phyloP scores from a whole-genome alignment of 148 eudicot species.

The Chenopodium formosanum region DNA sequence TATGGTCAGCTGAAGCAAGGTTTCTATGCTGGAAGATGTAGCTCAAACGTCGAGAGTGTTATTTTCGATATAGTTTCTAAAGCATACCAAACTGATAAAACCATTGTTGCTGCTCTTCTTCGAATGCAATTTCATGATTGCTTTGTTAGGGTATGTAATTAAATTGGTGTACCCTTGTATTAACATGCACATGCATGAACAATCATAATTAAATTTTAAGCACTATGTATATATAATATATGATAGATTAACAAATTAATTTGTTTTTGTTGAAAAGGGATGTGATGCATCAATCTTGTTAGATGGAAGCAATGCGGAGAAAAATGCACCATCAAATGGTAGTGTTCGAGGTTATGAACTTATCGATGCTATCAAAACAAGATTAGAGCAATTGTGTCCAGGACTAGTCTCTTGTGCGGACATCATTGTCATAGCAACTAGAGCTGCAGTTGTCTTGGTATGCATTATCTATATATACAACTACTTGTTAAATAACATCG shows the following conservation, averaged over 20 bases:
- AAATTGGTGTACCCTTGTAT: no score
- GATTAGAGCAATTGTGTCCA: conserved; percentile 32
- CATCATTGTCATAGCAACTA: conserved; percentile 36
- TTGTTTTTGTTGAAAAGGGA: conserved; percentile 29
- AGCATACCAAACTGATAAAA: conserved; percentile 21
- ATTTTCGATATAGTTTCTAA: conserved; percentile 23
- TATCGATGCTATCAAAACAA: conserved; percentile 35
- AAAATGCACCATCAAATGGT: conserved; percentile 27
- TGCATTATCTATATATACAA: background rate
- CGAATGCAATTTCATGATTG: conserved; percentile 49
- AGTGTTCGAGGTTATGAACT: conserved; percentile 39
- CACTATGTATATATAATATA: no score
- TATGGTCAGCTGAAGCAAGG: conserved; percentile 26
- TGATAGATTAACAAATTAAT: background rate
- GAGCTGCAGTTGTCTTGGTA: conserved; percentile 38
- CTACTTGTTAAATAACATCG: no score
- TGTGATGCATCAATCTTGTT: conserved; percentile 54
- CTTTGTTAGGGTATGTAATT: conserved; percentile 24
- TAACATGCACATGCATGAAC: no score
- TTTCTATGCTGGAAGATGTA: conserved; percentile 37
- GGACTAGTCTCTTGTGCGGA: conserved; percentile 53
- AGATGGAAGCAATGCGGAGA: conserved; percentile 38
- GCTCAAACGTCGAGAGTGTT: conserved; percentile 27
- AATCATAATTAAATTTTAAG: no score
- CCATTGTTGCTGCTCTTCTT: conserved; percentile 37